These are phyloP conservation scores for Pichia membranifaciens DNA, from an alignment of 805 yeast genomes.

Conservation along the genomic window DNA sequence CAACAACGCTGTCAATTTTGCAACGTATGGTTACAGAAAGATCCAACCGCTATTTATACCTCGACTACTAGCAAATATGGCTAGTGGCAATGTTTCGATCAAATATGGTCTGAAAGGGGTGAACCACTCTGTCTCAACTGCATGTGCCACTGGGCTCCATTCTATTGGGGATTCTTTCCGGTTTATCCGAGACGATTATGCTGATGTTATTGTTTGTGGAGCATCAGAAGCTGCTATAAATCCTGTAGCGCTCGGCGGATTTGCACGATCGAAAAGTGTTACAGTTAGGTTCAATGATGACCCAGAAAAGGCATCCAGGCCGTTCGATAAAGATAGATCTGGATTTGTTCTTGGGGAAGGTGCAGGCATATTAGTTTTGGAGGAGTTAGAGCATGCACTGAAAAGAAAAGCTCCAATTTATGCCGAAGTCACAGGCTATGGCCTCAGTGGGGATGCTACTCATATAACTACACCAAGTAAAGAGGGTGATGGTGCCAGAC, in stretches of 20 bases:
- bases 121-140: constrained; percentile 82
- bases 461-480: constrained; percentile 90
- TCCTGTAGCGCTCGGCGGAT: constrained; percentile 84
- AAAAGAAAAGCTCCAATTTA: constrained; percentile 60
- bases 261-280: constrained; percentile 81
- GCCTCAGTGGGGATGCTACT: constrained; percentile 83
- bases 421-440: constrained; percentile 84
- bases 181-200: constrained; percentile 72
- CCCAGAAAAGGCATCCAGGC: constrained; percentile 70
- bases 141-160: constrained; percentile 95
- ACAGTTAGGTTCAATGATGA: constrained; percentile 55
- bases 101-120: constrained; percentile 76
- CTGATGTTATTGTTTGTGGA: constrained; percentile 89
- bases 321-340: constrained; percentile 70
- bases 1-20: constrained; percentile 47
- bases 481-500: constrained; percentile 76
- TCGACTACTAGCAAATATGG: constrained; percentile 81
- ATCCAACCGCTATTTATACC: constrained; percentile 88
- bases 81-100: constrained; percentile 86
- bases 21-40: constrained; percentile 50
- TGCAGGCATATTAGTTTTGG: constrained; percentile 73
- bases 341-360: constrained; percentile 97
- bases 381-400: constrained; percentile 69
- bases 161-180: constrained; percentile 89
- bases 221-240: constrained; percentile 85